Evolutionary conservation across 225 moss, liverwort and hornwort genomes (phyloP).

Genomic region (Takakia lepidozioides): DNA sequence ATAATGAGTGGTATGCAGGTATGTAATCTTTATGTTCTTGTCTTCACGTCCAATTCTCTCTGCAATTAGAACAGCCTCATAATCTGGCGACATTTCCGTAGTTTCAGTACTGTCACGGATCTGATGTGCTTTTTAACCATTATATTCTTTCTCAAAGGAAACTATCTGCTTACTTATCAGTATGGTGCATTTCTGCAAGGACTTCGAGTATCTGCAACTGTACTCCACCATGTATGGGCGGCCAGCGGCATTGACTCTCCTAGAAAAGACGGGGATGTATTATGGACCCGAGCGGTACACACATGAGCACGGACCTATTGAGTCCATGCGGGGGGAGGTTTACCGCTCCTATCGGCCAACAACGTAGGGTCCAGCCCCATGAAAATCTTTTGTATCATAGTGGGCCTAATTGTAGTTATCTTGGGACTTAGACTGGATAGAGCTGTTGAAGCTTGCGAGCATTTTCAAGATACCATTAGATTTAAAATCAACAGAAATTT

Average conservation of each 20-base stretch:
- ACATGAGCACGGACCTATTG: slow-evolving; percentile 60
- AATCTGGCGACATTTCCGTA: too few relatives aligned
- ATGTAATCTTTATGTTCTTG: not conserved
- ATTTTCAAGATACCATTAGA: too few relatives aligned
- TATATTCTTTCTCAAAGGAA: not conserved
- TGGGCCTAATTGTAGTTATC: slow-evolving; percentile 1
- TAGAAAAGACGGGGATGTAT: slow-evolving; percentile 68
- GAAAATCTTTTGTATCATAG: slow-evolving; percentile 32
- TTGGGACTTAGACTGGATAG: too few relatives aligned
- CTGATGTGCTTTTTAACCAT: too few relatives aligned
- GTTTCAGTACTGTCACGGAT: too few relatives aligned
- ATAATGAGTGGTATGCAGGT: slow-evolving; percentile 91
- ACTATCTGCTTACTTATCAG: not conserved
- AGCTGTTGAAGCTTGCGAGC: too few relatives aligned
- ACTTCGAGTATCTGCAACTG: slow-evolving; percentile 81
- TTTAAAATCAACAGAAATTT: too few relatives aligned
- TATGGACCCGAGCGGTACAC: slow-evolving; percentile 70
- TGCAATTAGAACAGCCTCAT: too few relatives aligned
- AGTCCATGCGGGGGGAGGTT: slow-evolving; percentile 64
- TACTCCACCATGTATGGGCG: slow-evolving; percentile 70
- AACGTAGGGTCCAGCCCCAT: slow-evolving; percentile 5
- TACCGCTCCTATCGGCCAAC: slow-evolving; percentile 44
- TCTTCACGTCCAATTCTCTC: too few relatives aligned
- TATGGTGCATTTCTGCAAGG: slow-evolving; percentile 17
- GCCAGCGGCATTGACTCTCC: slow-evolving; percentile 43